Base-by-base conservation (phyloP, 768 basidiomycete genomes). In the Calocybe indica region DNA sequence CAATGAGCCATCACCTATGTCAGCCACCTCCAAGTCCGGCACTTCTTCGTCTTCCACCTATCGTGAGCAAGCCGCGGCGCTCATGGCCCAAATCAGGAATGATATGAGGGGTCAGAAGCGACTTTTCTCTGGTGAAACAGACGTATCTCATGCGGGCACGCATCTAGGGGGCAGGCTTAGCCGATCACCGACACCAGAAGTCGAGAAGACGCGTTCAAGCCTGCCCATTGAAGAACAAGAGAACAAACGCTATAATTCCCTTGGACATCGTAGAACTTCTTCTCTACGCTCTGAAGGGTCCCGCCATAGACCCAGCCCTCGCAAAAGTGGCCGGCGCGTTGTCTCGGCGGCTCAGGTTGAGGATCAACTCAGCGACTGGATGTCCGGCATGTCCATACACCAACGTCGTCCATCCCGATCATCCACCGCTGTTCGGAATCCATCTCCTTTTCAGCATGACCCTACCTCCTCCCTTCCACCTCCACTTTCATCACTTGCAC, bases 81-180 rank as follows among this genome's bases (percentile, higher is more conserved):
- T 94, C 40, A 92, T 94, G 87, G 85, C 85, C 22, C 87, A 90
- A 54, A 91, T 93, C 53, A 85, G 85, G 64, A 76, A 73, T 48
- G 88, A 89, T 55, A 80, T 90, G 75, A 82, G 79, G 56, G 77
- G 81, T 4, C 76, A 78, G 44, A 88, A 88, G 62, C 82, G 85
- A 9, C 56, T 88, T 1, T 85, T 86, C 58, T 85, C 85, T 1
- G 74, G 73, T 5, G 83, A 85, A 12, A 82, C 80, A 0, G 82
- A 83, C 11, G 50, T 69, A 40, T 79, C 79, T 12, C 72, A 69
- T 50, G 60, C 63, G 45, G 68, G 63, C 10, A 58, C 66, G 6
- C 63, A 63, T 50, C 52, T 62, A 15, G 70, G 69, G 52, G 56
- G 67, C 48, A 59, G 61, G 49, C 49, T 58, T 53, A 51, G 56